Conservation (phyloP, 129 eudicot species). For the Helichrysum umbraculigerum region DNA sequence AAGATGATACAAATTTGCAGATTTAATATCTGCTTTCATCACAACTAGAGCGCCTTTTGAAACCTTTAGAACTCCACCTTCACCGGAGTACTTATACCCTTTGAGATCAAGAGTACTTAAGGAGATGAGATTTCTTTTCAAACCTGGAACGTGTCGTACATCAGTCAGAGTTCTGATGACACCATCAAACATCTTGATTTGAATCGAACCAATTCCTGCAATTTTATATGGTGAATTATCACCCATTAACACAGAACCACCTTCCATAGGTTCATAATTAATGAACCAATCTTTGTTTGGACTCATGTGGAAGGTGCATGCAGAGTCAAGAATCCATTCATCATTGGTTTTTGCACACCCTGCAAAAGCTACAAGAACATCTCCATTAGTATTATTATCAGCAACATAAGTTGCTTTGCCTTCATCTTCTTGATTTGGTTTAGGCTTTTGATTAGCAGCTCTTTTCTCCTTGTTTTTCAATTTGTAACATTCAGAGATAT, state of each 20-base stretch:
- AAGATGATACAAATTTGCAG: slow-evolving; percentile 7
- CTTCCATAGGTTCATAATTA: too few relatives aligned
- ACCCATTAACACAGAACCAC: too few relatives aligned
- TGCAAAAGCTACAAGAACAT: slow-evolving; percentile 18
- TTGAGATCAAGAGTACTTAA: slow-evolving; percentile 23
- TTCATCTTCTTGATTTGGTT: slow-evolving; percentile 6
- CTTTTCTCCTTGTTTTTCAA: slow-evolving; percentile 16
- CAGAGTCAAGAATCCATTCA: slow-evolving; percentile 9
- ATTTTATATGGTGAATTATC: too few relatives aligned
- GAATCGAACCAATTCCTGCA: too few relatives aligned
- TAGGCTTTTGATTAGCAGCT: not conserved
- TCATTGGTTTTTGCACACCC: slow-evolving; percentile 6
- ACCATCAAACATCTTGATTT: slow-evolving; percentile 23
- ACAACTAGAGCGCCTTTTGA: slow-evolving; percentile 9
- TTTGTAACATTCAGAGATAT: slow-evolving; percentile 10
- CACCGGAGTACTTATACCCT: slow-evolving; percentile 1
- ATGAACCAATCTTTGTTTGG: not conserved
- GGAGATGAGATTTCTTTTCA: slow-evolving; percentile 4
- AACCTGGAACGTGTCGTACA: slow-evolving; percentile 21
- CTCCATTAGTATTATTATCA: slow-evolving; percentile 14
- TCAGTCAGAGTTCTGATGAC: not conserved
- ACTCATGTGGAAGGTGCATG: not conserved
- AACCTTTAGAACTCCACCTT: slow-evolving; percentile 19
- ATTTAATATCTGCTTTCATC: slow-evolving; percentile 12
- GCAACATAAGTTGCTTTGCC: not conserved